Conservation (phyloP, 192 early-diverging fungal species). For the Lobosporangium transversale region DNA sequence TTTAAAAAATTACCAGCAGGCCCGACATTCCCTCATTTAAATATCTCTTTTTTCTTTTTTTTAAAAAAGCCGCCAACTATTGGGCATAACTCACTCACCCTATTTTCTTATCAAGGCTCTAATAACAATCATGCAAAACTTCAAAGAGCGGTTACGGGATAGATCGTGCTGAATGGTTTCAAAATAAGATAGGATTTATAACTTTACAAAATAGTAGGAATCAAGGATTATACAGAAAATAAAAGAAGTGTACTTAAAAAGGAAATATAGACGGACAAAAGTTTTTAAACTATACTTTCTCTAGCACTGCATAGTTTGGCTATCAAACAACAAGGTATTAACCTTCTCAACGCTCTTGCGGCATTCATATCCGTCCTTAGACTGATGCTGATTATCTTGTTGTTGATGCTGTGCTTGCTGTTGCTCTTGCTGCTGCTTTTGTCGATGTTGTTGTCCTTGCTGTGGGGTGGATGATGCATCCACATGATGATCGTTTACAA, state of each 20-base stretch:
- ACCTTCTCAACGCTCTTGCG: conserved; percentile 26
- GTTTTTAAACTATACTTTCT: background rate
- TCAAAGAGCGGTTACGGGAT: no score
- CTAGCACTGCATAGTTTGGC: conserved; percentile 25
- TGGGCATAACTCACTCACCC: no score
- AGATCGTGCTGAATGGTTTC: no score
- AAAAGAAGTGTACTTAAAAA: background rate
- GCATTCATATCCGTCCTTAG: conserved; percentile 10
- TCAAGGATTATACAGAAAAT: background rate
- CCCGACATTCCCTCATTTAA: no score
- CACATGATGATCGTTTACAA: background rate
- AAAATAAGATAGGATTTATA: no score
- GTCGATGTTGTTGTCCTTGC: background rate
- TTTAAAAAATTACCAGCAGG: no score
- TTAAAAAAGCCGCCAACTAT: no score
- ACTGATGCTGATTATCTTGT: conserved; percentile 5
- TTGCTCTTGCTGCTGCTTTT: background rate
- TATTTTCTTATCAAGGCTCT: no score
- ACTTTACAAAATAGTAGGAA: background rate
- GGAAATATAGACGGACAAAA: background rate
- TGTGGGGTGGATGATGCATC: background rate
- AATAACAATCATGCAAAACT: no score
- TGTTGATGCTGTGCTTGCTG: background rate
- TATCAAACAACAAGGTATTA: conserved; percentile 27
- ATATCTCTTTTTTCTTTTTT: no score